Percentiles rank a stretch among this genome's conserved stretches.
Conservation (phyloP, 2,329 filamentous ascomycete species). For the Colletotrichum orbiculare region DNA sequence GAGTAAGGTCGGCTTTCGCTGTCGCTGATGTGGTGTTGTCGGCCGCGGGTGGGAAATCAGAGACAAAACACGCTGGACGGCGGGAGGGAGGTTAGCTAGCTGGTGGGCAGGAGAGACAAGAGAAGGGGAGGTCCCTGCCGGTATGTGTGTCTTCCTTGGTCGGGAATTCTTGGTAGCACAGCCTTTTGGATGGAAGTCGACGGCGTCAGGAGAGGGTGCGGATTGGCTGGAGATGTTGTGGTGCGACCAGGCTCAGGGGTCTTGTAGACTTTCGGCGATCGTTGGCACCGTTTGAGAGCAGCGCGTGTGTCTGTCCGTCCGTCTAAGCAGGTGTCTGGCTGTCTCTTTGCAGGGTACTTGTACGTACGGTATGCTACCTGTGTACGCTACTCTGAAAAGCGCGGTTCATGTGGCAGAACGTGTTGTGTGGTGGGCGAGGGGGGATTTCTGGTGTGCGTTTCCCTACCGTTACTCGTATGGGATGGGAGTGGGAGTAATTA, state of each 20-base stretch:
- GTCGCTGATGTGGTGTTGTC: conserved; percentile 1
- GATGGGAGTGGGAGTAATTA: no score
- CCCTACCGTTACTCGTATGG: no score
- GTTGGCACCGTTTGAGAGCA: conserved; percentile 34
- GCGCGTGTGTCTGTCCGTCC: conserved; percentile 26
- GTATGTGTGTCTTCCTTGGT: conserved; percentile 25
- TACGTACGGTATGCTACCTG: neutral
- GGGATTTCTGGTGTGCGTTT: no score
- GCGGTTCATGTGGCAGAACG: no score
- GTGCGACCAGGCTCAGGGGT: conserved; percentile 35
- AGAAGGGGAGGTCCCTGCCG: conserved; percentile 32
- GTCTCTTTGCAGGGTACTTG: conserved; percentile 3
- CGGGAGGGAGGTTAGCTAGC: conserved; percentile 27
- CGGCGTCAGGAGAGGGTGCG: conserved; percentile 29
- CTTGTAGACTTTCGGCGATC: conserved; percentile 36
- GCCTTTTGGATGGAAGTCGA: conserved; percentile 27
- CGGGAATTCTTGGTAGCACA: conserved; percentile 34
- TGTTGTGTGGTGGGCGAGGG: no score
- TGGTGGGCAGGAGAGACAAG: conserved; percentile 28
- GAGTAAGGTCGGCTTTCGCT: neutral
- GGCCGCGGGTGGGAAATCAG: conserved; percentile 17
- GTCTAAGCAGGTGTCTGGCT: neutral
- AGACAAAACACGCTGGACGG: conserved; percentile 25
- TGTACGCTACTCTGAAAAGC: neutral
- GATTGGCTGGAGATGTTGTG: conserved; percentile 28